Evolutionary conservation across 2,329 filamentous ascomycete genomes (phyloP).

Genomic region (Sporothrix dimorphospora): DNA sequence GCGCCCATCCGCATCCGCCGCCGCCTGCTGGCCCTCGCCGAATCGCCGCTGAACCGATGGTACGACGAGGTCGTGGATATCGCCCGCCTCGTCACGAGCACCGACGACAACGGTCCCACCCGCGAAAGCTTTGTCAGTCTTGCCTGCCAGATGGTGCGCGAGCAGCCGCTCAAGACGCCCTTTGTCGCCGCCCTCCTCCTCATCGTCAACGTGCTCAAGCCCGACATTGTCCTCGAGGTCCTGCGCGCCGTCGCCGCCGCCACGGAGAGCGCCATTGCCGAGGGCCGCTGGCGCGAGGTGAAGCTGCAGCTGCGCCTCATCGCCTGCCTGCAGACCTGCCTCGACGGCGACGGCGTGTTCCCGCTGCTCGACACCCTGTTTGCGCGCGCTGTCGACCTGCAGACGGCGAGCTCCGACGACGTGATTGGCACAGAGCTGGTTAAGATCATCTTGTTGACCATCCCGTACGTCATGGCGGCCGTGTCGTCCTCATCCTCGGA

Average conservation of each 20-base stretch:
- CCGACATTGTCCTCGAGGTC: slow-evolving; percentile 73
- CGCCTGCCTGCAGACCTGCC: slow-evolving; percentile 77
- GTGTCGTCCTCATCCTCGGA: slow-evolving; percentile 54
- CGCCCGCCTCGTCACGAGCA: slow-evolving; percentile 75
- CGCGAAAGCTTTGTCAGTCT: slow-evolving; percentile 73
- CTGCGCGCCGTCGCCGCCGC: slow-evolving; percentile 64
- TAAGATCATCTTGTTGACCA: slow-evolving; percentile 92
- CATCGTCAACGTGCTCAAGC: slow-evolving; percentile 75
- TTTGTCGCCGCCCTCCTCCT: slow-evolving; percentile 86
- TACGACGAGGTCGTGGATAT: slow-evolving; percentile 77
- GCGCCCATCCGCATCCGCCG: slow-evolving; percentile 72
- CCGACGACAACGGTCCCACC: slow-evolving; percentile 80
- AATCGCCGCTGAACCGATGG: slow-evolving; percentile 76
- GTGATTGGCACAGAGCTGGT: slow-evolving; percentile 86
- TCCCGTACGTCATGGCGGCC: slow-evolving; percentile 84
- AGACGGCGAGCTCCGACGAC: slow-evolving; percentile 91
- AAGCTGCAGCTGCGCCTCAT: slow-evolving; percentile 90
- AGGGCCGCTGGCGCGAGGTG: slow-evolving; percentile 84
- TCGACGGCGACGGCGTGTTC: slow-evolving; percentile 77
- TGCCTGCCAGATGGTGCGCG: slow-evolving; percentile 73
- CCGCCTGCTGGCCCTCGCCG: slow-evolving; percentile 78
- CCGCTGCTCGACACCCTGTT: slow-evolving; percentile 88
- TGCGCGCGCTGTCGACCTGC: slow-evolving; percentile 83
- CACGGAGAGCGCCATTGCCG: slow-evolving; percentile 68
- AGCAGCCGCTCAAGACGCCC: slow-evolving; percentile 97